A percentile compares a stretch with the other conserved stretches of the same genome.
Conservation (phyloP, 2,329 filamentous ascomycete species). For the Phyllosticta citriasiana region DNA sequence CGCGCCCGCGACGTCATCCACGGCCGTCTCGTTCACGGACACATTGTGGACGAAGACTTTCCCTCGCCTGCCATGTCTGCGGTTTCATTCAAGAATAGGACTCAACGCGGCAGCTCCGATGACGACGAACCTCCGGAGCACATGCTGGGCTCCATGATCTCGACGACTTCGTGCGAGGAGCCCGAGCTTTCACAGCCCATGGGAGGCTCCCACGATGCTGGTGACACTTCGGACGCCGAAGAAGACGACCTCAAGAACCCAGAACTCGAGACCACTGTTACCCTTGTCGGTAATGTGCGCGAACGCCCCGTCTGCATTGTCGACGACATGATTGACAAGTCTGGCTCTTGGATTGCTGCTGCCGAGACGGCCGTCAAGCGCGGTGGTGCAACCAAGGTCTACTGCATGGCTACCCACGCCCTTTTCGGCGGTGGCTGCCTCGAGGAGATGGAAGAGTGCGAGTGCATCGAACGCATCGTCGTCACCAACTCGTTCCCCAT, state of each 20-base stretch:
- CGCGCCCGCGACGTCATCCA: conserved; percentile 84
- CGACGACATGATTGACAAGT: conserved; percentile 98
- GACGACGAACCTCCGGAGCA: conserved; percentile 53
- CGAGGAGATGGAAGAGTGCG: conserved; percentile 80
- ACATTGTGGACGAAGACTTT: conserved; percentile 90
- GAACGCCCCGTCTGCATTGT: conserved; percentile 86
- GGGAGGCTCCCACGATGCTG: conserved; percentile 75
- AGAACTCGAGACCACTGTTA: conserved; percentile 86
- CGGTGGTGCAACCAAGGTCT: conserved; percentile 84
- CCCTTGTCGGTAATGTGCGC: conserved; percentile 89
- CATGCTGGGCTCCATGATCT: conserved; percentile 76
- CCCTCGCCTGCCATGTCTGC: conserved; percentile 62
- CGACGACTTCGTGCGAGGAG: conserved; percentile 55
- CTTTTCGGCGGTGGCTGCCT: conserved; percentile 86
- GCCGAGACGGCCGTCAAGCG: conserved; percentile 94
- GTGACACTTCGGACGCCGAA: conserved; percentile 79
- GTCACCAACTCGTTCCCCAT: conserved; percentile 98
- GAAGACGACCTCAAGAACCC: conserved; percentile 78
- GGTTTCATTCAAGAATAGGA: conserved; percentile 44
- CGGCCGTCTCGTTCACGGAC: conserved; percentile 81
- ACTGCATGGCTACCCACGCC: conserved; percentile 94
- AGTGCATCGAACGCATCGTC: conserved; percentile 86
- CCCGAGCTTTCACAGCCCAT: conserved; percentile 52
- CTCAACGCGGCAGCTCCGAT: conserved; percentile 34
- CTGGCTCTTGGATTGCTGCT: conserved; percentile 91